Evolutionary conservation across 2,329 filamentous ascomycete species (phyloP), one percentile per base, ranked within the genome.

Genomic region (Colletotrichum karsti): DNA sequence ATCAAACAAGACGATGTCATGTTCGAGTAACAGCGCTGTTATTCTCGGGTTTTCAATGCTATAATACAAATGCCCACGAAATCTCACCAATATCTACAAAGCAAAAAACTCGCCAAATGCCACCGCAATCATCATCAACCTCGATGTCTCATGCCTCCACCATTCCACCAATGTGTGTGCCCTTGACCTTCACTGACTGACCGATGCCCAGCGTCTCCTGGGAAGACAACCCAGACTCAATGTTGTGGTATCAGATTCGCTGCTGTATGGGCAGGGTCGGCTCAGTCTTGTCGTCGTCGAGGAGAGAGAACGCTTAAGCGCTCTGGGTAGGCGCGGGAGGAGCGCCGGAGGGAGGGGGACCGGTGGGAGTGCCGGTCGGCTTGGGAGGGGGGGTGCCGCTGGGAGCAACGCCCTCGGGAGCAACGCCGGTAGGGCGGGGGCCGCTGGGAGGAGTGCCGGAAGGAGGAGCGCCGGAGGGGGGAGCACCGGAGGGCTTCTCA

Each of bases 1-100:
- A 18, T 9, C 10, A 39, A 37, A 18, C 7, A 7, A 1, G 22
- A 26, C 9, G 9, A 4, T 18, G 9, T 53, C n/a, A n/a, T n/a
- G n/a, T n/a, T 42, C 33, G 26, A 59, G 54, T 59, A 51, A 64
- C 54, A 59, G 33, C 33, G 24, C 54, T 64, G 54, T 64, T 42
- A 59, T 64, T 50, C 61, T 59, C 61, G 33, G 61, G n/a, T 57
- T 64, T 44, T 50, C n/a, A 48, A 57, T 57, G 41, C 24, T 57
- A 37, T 53, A 20, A 42, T 51, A 51, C 54, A 51, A 24, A 59
- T 50, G 42, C 44, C 55, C 54, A 57, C 37, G 12, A 37, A 46
- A 48, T 48, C 42, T 48, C 55, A 48, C 42, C 55, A 48, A 59
- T 59, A 59, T 59, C 55, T 59, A 51, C 61, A 51, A 53, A 64